These are phyloP conservation scores for Camellia lanceoleosa DNA, from an alignment of 148 eudicot species.

Conservation along the genomic window DNA sequence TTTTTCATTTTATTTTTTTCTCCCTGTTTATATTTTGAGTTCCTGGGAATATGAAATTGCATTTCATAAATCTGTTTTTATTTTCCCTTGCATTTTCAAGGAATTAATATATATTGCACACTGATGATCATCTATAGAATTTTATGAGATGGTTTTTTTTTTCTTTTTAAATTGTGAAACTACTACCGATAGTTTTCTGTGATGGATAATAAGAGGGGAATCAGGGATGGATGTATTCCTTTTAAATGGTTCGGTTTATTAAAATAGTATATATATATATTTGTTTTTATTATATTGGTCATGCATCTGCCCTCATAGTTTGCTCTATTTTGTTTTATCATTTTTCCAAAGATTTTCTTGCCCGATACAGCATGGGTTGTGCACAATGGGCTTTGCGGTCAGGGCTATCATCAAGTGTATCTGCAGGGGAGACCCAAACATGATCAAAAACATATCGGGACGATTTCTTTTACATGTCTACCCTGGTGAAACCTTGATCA, in stretches of 20 bases:
- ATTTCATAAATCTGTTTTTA: neutral
- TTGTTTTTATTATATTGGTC: no score
- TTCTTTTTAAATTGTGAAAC: neutral
- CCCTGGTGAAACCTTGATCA: slow-evolving; percentile 85
- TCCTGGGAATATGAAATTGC: neutral
- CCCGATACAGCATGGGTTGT: slow-evolving; percentile 89
- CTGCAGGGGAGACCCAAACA: slow-evolving; percentile 71
- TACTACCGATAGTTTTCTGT: neutral
- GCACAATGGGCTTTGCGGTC: slow-evolving; percentile 85
- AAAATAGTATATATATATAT: neutral
- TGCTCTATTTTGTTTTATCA: slow-evolving; percentile 2
- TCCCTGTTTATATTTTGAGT: neutral
- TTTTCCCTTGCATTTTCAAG: neutral
- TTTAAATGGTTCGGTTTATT: neutral
- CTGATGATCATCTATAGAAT: neutral
- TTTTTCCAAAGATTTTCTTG: slow-evolving; percentile 53
- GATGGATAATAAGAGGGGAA: neutral
- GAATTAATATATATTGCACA: neutral
- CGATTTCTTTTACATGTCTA: slow-evolving; percentile 78
- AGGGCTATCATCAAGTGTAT: slow-evolving; percentile 72
- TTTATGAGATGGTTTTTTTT: neutral
- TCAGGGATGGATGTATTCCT: neutral
- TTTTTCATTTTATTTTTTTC: no score
- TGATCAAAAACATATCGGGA: slow-evolving; percentile 67
- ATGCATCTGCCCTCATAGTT: neutral